phyloP scores from a whole-genome alignment of 257 asterid species.

The Catharanthus roseus region DNA sequence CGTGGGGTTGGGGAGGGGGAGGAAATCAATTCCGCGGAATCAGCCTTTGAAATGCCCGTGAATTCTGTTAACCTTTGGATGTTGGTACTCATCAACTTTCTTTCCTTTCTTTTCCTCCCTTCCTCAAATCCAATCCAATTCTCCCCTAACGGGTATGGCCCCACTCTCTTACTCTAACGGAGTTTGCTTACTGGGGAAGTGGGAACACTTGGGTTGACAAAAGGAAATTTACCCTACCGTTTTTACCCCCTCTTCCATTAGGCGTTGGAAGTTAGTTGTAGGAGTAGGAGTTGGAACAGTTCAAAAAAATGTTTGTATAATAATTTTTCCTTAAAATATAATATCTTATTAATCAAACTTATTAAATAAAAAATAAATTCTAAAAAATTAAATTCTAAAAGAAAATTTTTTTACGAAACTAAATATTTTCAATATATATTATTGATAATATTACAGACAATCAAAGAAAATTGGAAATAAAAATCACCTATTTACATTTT shows the following conservation, averaged over 20 bases:
- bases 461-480: too few relatives aligned
- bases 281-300: not conserved
- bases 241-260: slow-evolving; percentile 3
- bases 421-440: too few relatives aligned
- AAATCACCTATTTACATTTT: too few relatives aligned
- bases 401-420: too few relatives aligned
- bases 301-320: too few relatives aligned
- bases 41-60: slow-evolving; percentile 32
- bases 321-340: too few relatives aligned
- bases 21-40: slow-evolving; percentile 35
- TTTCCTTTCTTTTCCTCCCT: not conserved
- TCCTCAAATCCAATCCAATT: not conserved
- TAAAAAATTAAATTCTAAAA: too few relatives aligned
- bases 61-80: slow-evolving; percentile 39
- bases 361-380: too few relatives aligned
- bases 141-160: not conserved
- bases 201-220: not conserved
- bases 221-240: not conserved
- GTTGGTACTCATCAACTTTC: slow-evolving; percentile 31
- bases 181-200: slow-evolving; percentile 18
- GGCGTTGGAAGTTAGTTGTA: not conserved
- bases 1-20: not conserved
- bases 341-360: too few relatives aligned
- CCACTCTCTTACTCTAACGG: slow-evolving; percentile 8
- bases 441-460: too few relatives aligned